Base-by-base conservation (phyloP, 1,139 yeast species). In the Dujonia santamariae region DNA sequence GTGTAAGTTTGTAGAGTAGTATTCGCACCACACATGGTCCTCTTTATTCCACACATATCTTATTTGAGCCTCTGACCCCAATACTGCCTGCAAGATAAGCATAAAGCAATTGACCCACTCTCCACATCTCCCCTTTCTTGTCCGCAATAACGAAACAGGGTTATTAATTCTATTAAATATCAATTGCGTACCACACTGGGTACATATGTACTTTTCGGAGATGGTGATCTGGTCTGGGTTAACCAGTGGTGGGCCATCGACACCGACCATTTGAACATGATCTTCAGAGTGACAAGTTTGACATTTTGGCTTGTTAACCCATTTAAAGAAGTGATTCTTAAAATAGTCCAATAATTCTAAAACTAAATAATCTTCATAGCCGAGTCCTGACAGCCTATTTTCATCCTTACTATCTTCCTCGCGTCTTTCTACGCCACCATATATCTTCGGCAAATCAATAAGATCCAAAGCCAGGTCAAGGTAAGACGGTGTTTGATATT, bases 11-110 rank as follows among this genome's bases (percentile, higher is more conserved):
- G 51, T 57, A 2, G 95, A 85, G 53, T 78, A 90, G 46, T 84
- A 82, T 53, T 90, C 98, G 48, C 95, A 83, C 98, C 97, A 90
- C 0, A 86, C 97, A 54, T 90, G 98, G 51, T 90, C 97, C 53
- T 90, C 98, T 4, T 75, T 66, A 54, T 88, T 88, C 95, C 95
- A 85, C 2, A 88, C 67, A 51, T 83, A 88, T 37, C 98, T 60
- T 1, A 72, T 67, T 25, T 75, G 64, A 6, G 79, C 60, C 1
- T 84, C 87, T 5, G 54, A 41, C 6, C 63, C 67, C 30, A 68
- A 41, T 25, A 88, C 59, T 0, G 95, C 79, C 27, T 79, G 69
- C 39, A 90, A 61, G 3, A 88, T 59, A 28, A 87, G 62, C 36
- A 85, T 71, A 51, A 90, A 88, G 43, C 94, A 76, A 48, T 85